Base-by-base conservation (phyloP, 495 filamentous ascomycete genomes). In the Halenospora varia region DNA sequence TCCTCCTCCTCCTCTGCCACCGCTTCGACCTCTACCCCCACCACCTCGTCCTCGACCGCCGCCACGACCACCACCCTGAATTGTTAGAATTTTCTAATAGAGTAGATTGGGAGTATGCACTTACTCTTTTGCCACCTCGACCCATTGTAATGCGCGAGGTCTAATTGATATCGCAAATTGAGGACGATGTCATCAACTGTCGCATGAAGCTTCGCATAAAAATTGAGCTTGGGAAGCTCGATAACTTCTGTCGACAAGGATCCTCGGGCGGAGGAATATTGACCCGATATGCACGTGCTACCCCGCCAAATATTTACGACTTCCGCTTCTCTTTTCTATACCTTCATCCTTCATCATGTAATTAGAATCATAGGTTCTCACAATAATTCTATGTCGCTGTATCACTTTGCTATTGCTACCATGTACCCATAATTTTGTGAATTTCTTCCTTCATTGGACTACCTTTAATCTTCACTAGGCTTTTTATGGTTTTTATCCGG, bases 71-170 rank as follows among this genome's bases (percentile, higher is more conserved):
- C 69, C 50, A 49, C 61, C 56, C 26, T 48, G 29, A 20, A 61
- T 18, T 46, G 42, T 49, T 49, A 49, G 47, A 8, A 24, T 2
- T 23, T 35, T 17, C 24, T 3, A 39, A 45, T 35, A 20, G 22
- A 13, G 25, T 55, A 23, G 39, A 55, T 17, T 8, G n/a, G 11
- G 4, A 25, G 11, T 19, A 51, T 17, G 20, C 1, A 55, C 65
- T 65, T 56, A 73, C 70, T 65, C 65, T 62, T 60, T 64, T 68
- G 41, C 68, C 66, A 61, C 70, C 70, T 47, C 70, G 66, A 24
- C 64, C 69, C 70, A 73, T 73, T 23, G 0, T 57, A 13, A 35
- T 49, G 8, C 42, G 18, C 42, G 17, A 20, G 52, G 46, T 48
- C 29, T 52, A 40, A 17, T 1, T 25, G 42, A 13, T 25, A 29